Evolutionary conservation across 208 protist species (phyloP).

Genomic region (Borovskyia barvae): DNA sequence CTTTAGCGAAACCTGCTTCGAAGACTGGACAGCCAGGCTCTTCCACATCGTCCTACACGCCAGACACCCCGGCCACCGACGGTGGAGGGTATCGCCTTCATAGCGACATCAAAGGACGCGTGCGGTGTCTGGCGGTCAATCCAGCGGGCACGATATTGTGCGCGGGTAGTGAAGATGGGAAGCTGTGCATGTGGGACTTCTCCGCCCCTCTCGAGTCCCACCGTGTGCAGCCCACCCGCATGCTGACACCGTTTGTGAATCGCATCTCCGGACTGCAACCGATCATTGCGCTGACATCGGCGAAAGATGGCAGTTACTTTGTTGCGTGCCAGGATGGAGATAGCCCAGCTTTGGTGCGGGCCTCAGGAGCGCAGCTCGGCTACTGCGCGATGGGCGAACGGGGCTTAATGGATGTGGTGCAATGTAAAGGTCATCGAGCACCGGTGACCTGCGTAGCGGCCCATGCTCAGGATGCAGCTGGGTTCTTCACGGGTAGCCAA

Average conservation of each 20-base stretch:
- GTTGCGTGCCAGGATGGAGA: conserved; percentile 83
- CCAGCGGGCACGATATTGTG: conserved; percentile 49
- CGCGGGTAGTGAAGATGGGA: conserved; percentile 66
- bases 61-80: background rate
- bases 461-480: conserved; percentile 27
- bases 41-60: background rate
- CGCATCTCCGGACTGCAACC: conserved; percentile 76
- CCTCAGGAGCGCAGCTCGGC: conserved; percentile 55
- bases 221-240: conserved; percentile 52
- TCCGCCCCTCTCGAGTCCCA: conserved; percentile 29
- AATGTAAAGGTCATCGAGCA: conserved; percentile 70
- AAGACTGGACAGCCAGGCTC: background rate
- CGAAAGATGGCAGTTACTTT: conserved; percentile 53
- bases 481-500: conserved; percentile 63
- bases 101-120: conserved; percentile 47
- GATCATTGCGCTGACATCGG: conserved; percentile 48
- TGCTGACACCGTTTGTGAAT: conserved; percentile 81
- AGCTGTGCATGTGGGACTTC: conserved; percentile 83
- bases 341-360: conserved; percentile 50
- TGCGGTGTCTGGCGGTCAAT: conserved; percentile 58
- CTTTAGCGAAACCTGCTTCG: background rate
- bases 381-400: conserved; percentile 77
- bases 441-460: conserved; percentile 60
- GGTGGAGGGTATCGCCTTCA: conserved; percentile 30
- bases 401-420: conserved; percentile 63